phyloP scores from a whole-genome alignment of 345 rosid genomes.

The Erysimum cheiranthoides region DNA sequence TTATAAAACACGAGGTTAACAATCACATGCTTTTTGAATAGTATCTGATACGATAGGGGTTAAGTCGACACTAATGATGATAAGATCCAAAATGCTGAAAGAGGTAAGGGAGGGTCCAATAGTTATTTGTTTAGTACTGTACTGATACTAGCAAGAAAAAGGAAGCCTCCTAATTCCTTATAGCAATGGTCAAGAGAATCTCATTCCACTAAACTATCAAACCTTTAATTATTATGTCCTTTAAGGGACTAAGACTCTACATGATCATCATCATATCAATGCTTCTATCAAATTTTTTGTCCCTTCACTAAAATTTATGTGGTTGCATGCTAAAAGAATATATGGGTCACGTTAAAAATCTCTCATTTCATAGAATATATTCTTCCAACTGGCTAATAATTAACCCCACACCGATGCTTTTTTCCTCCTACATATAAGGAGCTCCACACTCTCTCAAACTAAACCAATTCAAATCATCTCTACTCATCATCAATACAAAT shows the following conservation, averaged over 20 bases:
- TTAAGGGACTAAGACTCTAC: conserved; percentile 32
- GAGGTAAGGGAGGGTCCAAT: conserved; percentile 37
- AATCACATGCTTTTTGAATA: conserved; percentile 35
- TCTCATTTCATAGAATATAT: conserved; percentile 39
- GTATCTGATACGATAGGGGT: conserved; percentile 34
- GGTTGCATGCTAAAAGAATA: conserved; percentile 38
- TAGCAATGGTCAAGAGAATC: conserved; percentile 38
- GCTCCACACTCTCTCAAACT: conserved; percentile 36
- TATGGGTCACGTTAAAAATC: conserved; percentile 28
- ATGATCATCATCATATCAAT: conserved; percentile 27
- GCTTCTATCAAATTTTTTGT: neutral
- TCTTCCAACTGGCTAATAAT: conserved; percentile 39
- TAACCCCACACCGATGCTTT: conserved; percentile 33
- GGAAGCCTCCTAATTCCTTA: conserved; percentile 30
- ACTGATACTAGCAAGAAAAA: conserved; percentile 35
- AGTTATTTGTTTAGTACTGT: conserved; percentile 18
- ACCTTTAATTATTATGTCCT: conserved; percentile 12
- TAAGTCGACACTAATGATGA: conserved; percentile 32
- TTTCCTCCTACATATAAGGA: conserved; percentile 38
- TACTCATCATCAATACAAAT: conserved; percentile 28
- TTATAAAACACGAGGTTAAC: conserved; percentile 29
- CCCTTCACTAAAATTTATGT: conserved; percentile 22
- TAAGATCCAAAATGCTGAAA: conserved; percentile 40
- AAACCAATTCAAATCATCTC: conserved; percentile 17
- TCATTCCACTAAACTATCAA: conserved; percentile 34